Evolutionary conservation across 257 asterid species (phyloP), one percentile per base, ranked within the genome.

Genomic region (Nicotiana noctiflora): DNA sequence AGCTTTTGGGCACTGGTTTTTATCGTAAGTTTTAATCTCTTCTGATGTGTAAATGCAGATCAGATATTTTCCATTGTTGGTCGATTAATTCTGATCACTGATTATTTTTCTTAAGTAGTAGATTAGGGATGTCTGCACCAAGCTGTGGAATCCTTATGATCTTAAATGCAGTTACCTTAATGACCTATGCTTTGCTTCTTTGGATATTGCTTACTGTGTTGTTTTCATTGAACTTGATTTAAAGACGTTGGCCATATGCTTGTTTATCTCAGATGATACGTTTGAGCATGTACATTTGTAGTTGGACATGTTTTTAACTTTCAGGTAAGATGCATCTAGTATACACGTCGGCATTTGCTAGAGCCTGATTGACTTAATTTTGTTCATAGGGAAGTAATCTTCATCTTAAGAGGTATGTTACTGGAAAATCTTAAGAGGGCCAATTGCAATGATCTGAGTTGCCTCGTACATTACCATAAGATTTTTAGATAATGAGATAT

Each of bases 1-100:
- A 89, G 97, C 92, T 88, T 96, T 81, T 96, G 99, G 99, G 94
- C 93, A 76, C 99, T 98, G 51, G 98, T 96, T 81, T 72, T 94
- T 81, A 76, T 90, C 81, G 99, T 96, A 88, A 92, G 98, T 87
- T 56, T 81, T 49, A 86, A 55, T 80, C 76, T 75, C 65, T 76
- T 72, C 29, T 72, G 60, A 46, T 72, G 78, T 25, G 40, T 72
- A 23, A 72, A 72, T 49, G 21, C 78, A 23, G 21, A 72, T 72
- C 59, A 14, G 61, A 49, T 32, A 72, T 72, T 40, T 72, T 32
- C 23, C 23, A 0, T 49, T 70, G 59, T 70, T 72, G 61, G 21
- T 7, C 18, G 46, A 21, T 21, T 23, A 46, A 21, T 49, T 21
- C 15, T 23, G 25, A 14, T 49, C 4, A 23, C 61, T 72, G 61